Evolutionary conservation across 352 stramenopile genomes (phyloP), one percentile per base, ranked within the genome.

Genomic region (Globisporangium canariense): DNA sequence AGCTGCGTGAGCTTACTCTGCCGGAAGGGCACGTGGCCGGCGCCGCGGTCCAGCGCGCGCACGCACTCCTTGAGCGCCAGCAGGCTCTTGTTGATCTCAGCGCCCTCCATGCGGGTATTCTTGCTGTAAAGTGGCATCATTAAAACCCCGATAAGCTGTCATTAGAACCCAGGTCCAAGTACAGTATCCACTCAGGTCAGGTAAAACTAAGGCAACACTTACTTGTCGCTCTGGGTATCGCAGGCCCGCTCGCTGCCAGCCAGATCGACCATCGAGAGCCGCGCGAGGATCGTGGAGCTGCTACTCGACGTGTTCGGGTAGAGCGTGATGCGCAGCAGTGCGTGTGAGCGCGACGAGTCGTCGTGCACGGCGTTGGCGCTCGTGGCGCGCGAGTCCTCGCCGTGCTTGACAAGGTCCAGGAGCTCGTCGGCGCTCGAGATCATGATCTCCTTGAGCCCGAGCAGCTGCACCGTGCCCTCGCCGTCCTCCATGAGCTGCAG

Each of bases 21-120:
- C 52, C 97, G 87, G 71, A 98, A 99, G 13, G 95, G 95, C 56
- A 98, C 94, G 64, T 98, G 93, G 7, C 62, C 86, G 22, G 70
- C 83, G 62, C 80, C 83, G 43, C 90, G 86, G 50, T 97, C 90
- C 36, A 98, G 66, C n/a, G 94, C 93, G n/a, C 96, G 88, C 66
- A 99, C 97, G 36, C 97, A 97, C 71, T 99, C 96, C 68, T 99
- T 99, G 7, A 99, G 76, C n/a, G 96, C 95, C 43, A 99, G 73
- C 20, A 99, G 71, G 32, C 88, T 98, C 55, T 97, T 99, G 77
- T 99, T 99, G 72, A 98, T 99, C 70, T 99, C 96, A 8, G 96
- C 94, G 36, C 96, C 96, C 81, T 99, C 96, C 75, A 98, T 89
- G 7, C 96, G 77, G 8, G 94, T 98, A 38, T 83, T 93, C 60